Evolutionary conservation across 169 alveolate genomes (phyloP).

Genomic region (Neospora caninum): DNA sequence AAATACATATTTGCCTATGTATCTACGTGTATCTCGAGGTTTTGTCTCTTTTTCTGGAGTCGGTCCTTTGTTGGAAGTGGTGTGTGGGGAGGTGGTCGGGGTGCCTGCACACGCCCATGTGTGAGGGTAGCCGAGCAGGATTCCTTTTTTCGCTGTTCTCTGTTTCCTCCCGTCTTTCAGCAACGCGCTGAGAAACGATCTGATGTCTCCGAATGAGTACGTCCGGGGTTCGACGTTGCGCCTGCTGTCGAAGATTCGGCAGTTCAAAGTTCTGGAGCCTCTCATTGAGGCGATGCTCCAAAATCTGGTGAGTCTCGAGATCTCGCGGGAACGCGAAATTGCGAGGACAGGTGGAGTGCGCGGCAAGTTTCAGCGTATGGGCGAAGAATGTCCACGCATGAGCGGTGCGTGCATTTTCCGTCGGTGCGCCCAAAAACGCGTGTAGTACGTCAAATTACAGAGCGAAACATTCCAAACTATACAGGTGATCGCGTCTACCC

Average conservation of each 20-base stretch:
- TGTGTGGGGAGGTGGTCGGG: background rate
- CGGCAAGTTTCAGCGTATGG: too few relatives aligned
- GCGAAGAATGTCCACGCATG: too few relatives aligned
- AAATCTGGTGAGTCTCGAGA: slow-evolving; percentile 70
- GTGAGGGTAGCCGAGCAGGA: background rate
- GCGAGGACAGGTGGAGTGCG: too few relatives aligned
- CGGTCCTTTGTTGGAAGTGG: background rate
- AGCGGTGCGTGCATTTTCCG: too few relatives aligned
- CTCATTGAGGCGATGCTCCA: slow-evolving; percentile 87
- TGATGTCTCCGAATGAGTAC: slow-evolving; percentile 92
- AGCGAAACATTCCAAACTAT: too few relatives aligned
- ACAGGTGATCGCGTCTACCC: too few relatives aligned
- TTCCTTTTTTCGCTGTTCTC: background rate
- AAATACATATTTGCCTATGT: too few relatives aligned
- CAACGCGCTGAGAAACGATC: slow-evolving; percentile 92
- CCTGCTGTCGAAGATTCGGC: slow-evolving; percentile 84
- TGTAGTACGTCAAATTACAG: too few relatives aligned
- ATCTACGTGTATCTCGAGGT: background rate
- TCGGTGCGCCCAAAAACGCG: too few relatives aligned
- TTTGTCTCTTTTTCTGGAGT: background rate
- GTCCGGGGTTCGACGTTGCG: slow-evolving; percentile 93
- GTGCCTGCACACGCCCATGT: background rate
- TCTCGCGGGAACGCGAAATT: too few relatives aligned
- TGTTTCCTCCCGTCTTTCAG: slow-evolving; percentile 44
- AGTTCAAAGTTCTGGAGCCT: slow-evolving; percentile 88